Evolutionary conservation across 192 early-diverging fungal genomes (phyloP), one percentile per base, ranked within the genome.

Genomic region (Chytriomyces confervae): DNA sequence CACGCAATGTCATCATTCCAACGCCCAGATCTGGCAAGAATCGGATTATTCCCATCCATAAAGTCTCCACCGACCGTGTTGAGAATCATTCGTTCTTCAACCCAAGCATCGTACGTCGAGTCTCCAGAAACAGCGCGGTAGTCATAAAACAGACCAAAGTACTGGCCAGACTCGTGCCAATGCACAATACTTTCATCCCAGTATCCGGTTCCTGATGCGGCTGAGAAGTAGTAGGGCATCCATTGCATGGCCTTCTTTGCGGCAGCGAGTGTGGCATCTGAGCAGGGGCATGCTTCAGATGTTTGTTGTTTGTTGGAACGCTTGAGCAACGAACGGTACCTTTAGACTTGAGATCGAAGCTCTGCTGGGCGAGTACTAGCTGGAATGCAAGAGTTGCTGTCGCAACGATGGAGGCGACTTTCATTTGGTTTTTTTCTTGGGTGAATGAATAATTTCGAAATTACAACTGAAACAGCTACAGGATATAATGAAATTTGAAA

Each of bases 1-100:
- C 86, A 87, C 4, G 68, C 69, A 50, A 87, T 83, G 61, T 87
- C 86, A 64, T 87, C 86, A 62, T 87, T 87, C 86, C 86, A 87
- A 63, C 70, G 79, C 4, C 83, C 83, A 23, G 43, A 20, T 6
- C 74, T 50, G 20, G 77, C 77, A 11, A 71, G 67, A 16, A 44
- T 20, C 18, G 69, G 69, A 9, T 43, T 48, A 23, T 44, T 44
- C 27, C 69, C 50, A 29, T 45, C 69, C 69, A 64, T 24, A 64
- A 64, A 64, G 62, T 64, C 62, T 4, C 62, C 62, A 5, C 62
- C 62, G n/a, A 64, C 62, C 16, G 62, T 64, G n/a, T 18, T 29
- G 43, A 75, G 29, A 10, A 62, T 24, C 61, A 62, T 20, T 23
- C 64, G 57, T 43, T 7, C 10, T 10, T n/a, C 46, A 36, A 64